Percentiles rank a stretch among this genome's conserved stretches.
These are phyloP conservation scores for Wolfiporia cocos DNA, from an alignment of 1,284 basidiomycete species.

Conservation along the genomic window DNA sequence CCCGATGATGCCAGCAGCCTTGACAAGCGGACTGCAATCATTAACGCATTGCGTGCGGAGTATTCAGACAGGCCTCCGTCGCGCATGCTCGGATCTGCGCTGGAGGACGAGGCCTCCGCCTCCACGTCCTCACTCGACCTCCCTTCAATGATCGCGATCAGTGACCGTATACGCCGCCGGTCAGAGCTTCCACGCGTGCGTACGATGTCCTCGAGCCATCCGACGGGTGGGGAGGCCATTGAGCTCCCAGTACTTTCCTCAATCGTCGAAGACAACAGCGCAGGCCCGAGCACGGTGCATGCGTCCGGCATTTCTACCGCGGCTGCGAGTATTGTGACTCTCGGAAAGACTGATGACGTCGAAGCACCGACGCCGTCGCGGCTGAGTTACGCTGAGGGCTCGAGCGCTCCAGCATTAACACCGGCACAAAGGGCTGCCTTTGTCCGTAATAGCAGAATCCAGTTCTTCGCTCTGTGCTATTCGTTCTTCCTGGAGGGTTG, in stretches of 20 bases:
- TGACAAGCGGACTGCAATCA: not conserved
- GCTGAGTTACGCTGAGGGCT: not conserved
- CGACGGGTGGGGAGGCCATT: slow-evolving; percentile 2
- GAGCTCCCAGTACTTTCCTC: slow-evolving; percentile 3
- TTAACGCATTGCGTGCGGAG: not conserved
- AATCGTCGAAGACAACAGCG: slow-evolving; percentile 1
- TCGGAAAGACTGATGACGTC: slow-evolving; percentile 1
- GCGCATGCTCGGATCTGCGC: slow-evolving; percentile 2
- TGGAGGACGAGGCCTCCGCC: slow-evolving; percentile 2
- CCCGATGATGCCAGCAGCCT: not conserved
- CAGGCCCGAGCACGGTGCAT: not conserved
- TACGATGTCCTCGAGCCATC: not conserved
- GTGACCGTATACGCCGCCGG: slow-evolving; percentile 4
- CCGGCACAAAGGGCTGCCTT: slow-evolving; percentile 7
- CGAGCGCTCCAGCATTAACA: slow-evolving; percentile 2
- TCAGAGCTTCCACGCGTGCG: slow-evolving; percentile 2
- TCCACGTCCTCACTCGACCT: slow-evolving; percentile 6
- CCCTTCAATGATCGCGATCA: not conserved
- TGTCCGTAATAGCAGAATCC: slow-evolving; percentile 21
- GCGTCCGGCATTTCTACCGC: not conserved
- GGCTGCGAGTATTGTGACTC: not conserved
- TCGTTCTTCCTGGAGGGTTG: slow-evolving; percentile 46
- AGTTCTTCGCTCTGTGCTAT: slow-evolving; percentile 35
- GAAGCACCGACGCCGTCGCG: slow-evolving; percentile 1
- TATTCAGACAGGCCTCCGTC: not conserved